These are phyloP conservation scores for Leucosporidium creatinivorum DNA, from an alignment of 768 basidiomycete species.

Conservation along the genomic window DNA sequence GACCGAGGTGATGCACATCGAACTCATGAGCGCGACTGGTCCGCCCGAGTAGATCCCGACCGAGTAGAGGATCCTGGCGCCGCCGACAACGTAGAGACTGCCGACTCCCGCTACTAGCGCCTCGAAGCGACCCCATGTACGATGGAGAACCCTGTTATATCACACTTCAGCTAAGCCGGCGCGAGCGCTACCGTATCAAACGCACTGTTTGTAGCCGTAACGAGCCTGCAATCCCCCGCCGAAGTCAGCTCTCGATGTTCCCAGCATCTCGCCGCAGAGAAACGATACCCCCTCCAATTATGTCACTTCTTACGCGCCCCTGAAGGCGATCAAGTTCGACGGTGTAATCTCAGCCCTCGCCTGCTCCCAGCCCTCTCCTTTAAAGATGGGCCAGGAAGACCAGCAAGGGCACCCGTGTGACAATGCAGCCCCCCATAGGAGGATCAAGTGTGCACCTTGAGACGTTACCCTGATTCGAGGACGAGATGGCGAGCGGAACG, in stretches of 20 bases:
- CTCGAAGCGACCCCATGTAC: conserved; percentile 73
- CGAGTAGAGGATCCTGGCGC: conserved; percentile 62
- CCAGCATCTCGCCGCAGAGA: conserved; percentile 26
- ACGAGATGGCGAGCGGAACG: background rate
- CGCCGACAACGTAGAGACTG: conserved; percentile 80
- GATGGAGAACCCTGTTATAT: conserved; percentile 62
- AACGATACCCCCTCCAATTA: conserved; percentile 40
- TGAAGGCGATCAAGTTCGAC: conserved; percentile 97
- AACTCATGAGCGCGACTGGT: conserved; percentile 75
- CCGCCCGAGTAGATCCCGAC: conserved; percentile 77
- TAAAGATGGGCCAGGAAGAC: conserved; percentile 13
- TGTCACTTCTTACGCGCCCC: conserved; percentile 72
- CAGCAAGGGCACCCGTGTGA: conserved; percentile 16
- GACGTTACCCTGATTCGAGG: background rate
- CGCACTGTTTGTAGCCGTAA: conserved; percentile 36
- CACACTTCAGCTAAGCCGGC: background rate
- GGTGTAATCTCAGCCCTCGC: conserved; percentile 74
- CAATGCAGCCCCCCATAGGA: background rate
- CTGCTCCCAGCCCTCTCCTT: conserved; percentile 5
- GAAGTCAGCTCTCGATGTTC: background rate
- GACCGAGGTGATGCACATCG: conserved; percentile 69
- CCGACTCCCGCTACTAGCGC: conserved; percentile 83
- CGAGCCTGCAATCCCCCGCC: conserved; percentile 18
- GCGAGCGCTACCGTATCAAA: conserved; percentile 2
- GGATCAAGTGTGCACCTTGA: conserved; percentile 6